Evolutionary conservation across 2,329 filamentous ascomycete genomes (phyloP).

Genomic region (Cordyceps militaris): DNA sequence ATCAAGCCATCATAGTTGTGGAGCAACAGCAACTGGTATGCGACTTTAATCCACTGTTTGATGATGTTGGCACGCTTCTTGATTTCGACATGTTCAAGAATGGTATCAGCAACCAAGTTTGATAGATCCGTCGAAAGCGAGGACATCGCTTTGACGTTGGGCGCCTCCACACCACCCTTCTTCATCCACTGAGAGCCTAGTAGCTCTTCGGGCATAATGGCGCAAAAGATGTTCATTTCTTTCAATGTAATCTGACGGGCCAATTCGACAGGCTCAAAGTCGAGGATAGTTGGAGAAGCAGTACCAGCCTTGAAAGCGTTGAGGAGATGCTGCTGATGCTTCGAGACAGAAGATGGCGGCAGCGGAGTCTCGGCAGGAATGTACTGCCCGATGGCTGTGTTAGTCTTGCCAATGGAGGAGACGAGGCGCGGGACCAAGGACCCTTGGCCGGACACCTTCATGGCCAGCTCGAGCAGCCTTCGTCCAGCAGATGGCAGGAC

Average conservation of each 20-base stretch:
- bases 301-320: slow-evolving; percentile 68
- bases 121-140: slow-evolving; percentile 86
- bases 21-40: slow-evolving; percentile 75
- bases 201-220: slow-evolving; percentile 86
- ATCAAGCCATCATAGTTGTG: slow-evolving; percentile 96
- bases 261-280: slow-evolving; percentile 86
- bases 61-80: slow-evolving; percentile 88
- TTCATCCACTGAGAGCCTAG: slow-evolving; percentile 92
- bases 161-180: slow-evolving; percentile 67
- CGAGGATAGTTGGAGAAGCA: slow-evolving; percentile 66
- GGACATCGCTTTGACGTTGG: slow-evolving; percentile 92
- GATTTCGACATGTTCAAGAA: slow-evolving; percentile 77
- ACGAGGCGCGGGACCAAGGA: slow-evolving; percentile 75
- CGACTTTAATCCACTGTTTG: slow-evolving; percentile 98
- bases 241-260: slow-evolving; percentile 89
- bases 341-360: slow-evolving; percentile 63
- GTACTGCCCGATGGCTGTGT: slow-evolving; percentile 64
- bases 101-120: slow-evolving; percentile 87
- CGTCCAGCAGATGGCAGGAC: slow-evolving; percentile 71
- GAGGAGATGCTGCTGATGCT: slow-evolving; percentile 67
- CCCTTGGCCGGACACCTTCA: slow-evolving; percentile 68
- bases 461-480: slow-evolving; percentile 70
- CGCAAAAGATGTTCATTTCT: slow-evolving; percentile 85
- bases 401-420: slow-evolving; percentile 84
- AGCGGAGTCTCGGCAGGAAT: slow-evolving; percentile 64